Evolutionary conservation across 176 grass and related monocot species (phyloP), one percentile per base, ranked within the genome.

Genomic region (Juncus inflexus): DNA sequence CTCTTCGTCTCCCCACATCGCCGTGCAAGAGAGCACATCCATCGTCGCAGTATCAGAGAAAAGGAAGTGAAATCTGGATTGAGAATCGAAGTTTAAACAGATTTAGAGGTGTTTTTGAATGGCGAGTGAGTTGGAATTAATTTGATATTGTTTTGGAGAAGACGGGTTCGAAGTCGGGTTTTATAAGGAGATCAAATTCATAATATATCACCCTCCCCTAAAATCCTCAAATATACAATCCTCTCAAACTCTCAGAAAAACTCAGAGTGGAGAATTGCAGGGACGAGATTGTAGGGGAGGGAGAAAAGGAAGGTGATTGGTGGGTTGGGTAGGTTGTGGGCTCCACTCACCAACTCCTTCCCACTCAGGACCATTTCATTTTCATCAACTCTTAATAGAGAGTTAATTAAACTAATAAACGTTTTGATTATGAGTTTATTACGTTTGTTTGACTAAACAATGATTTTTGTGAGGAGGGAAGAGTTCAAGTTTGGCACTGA

Each of bases 1-100:
- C 50, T 66, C 64, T 35, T 55, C 56, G 50, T 77, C 74, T 58
- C 74, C 65, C 73, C 50, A 68, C 11, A 52, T 50, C 37, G 19
- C 39, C 11, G 71, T 74, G 40, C 59, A 63, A 15, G 62, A 62
- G 49, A 67, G 2, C 28, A 37, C 15, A 16, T 68, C 49, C 67
- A 73, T 65, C 54, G 3, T 14, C 42, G 40, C 42, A 37, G 40
- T 9, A 45, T 11, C 6, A 41, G 15, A 40, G 10, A 9, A 52
- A 36, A 15, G 12, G 36, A 54, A 38, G 10, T 1, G 6, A 12
- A 55, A 40, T 28, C 39, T 71, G 10, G 43, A 5, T 47, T 47
- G 43, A 47, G 43, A 47, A 9, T 9, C 9, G 4, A 9, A 47
- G 43, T 9, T 47, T 47, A 47, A 9, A 47, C 6, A 47, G 43